These are phyloP conservation scores for Kodamaea restingae DNA, from an alignment of 805 yeast species.

Conservation along the genomic window DNA sequence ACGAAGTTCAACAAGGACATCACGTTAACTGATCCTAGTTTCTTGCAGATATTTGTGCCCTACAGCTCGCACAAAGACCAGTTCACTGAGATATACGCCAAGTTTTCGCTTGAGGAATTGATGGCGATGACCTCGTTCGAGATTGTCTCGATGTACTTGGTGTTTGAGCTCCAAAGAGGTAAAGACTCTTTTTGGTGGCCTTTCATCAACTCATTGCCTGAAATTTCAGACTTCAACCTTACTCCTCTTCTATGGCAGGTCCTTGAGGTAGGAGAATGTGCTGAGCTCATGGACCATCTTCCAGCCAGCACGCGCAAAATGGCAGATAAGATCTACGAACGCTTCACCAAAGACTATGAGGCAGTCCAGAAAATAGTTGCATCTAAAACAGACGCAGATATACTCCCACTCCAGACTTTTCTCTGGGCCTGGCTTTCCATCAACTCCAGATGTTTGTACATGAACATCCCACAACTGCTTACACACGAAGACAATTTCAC, in stretches of 20 bases:
- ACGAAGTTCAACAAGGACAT: conserved; percentile 39
- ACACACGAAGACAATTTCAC: conserved; percentile 67
- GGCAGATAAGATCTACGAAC: conserved; percentile 35
- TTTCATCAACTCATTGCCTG: conserved; percentile 64
- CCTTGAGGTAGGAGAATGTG: conserved; percentile 19
- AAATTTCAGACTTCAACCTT: conserved; percentile 43
- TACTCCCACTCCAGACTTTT: conserved; percentile 4
- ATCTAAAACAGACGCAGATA: conserved; percentile 8
- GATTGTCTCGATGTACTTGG: conserved; percentile 47
- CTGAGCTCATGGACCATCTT: conserved; percentile 32
- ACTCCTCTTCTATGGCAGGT: conserved; percentile 66
- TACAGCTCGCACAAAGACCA: conserved; percentile 16
- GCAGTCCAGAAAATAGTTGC: conserved; percentile 26
- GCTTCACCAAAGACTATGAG: conserved; percentile 46
- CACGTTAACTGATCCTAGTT: conserved; percentile 21
- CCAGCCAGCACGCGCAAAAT: conserved; percentile 43
- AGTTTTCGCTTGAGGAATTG: conserved; percentile 31
- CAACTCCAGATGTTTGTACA: conserved; percentile 86
- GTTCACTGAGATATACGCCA: conserved; percentile 29
- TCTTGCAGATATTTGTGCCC: conserved; percentile 23
- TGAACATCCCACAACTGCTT: conserved; percentile 56
- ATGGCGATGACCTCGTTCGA: conserved; percentile 55
- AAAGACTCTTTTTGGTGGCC: conserved; percentile 59
- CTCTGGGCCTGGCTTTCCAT: conserved; percentile 82
- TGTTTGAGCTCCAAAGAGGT: conserved; percentile 40